A percentile compares a stretch with the other conserved stretches of the same genome.
These are phyloP conservation scores for Tricholoma flavovirens DNA, from an alignment of 768 basidiomycete species.

Conservation along the genomic window DNA sequence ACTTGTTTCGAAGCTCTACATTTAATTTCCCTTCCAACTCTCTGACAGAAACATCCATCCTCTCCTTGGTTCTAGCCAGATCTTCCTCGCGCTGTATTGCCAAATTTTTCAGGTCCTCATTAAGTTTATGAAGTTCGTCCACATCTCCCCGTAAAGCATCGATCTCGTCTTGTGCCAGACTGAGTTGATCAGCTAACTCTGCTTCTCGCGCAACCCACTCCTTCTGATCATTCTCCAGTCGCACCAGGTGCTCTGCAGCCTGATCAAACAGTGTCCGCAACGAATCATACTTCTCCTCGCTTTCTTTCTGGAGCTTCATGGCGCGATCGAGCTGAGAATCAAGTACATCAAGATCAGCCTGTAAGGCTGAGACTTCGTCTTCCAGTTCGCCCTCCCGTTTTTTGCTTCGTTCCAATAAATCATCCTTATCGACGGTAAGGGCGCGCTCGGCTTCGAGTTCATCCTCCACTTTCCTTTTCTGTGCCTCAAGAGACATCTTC, in stretches of 20 bases:
- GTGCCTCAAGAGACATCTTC: constrained; percentile 77
- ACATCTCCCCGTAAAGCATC: constrained; percentile 52
- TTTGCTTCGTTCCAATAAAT: constrained; percentile 76
- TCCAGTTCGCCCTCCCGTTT: constrained; percentile 79
- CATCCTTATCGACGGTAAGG: constrained; percentile 78
- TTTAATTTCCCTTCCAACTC: constrained; percentile 71
- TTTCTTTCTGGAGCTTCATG: constrained; percentile 70
- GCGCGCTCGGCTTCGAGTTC: constrained; percentile 79
- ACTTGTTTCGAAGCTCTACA: constrained; percentile 63
- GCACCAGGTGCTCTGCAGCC: constrained; percentile 80
- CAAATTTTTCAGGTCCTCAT: constrained; percentile 65
- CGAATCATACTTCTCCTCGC: constrained; percentile 70
- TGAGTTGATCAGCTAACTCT: constrained; percentile 54
- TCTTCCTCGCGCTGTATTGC: constrained; percentile 79
- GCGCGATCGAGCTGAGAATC: constrained; percentile 84
- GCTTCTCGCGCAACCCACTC: constrained; percentile 60
- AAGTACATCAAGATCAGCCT: constrained; percentile 76
- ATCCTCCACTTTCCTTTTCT: constrained; percentile 77
- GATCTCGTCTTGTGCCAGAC: constrained; percentile 52
- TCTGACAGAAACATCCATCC: constrained; percentile 54
- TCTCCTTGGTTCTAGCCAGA: constrained; percentile 63
- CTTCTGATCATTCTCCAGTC: constrained; percentile 72
- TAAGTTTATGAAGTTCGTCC: constrained; percentile 56
- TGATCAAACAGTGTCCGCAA: constrained; percentile 72
- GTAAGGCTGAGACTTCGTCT: constrained; percentile 76